Conservation (phyloP, 371 early-diverging fungal genomes). For the Vairimorpha apis region DNA sequence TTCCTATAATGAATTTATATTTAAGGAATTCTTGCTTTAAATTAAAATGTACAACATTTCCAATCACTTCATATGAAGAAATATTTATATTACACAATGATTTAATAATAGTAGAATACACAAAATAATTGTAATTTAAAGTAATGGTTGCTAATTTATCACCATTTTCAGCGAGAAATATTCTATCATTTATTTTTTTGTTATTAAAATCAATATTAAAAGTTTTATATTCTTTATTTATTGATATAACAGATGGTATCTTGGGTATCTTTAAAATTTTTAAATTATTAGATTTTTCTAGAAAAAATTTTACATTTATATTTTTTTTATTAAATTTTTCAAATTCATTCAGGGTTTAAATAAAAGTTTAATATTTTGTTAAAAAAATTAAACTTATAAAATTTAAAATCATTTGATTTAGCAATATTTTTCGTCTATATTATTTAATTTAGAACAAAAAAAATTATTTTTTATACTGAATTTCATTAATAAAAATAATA, state of each 20-base stretch:
- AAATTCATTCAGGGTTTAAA: constrained; percentile 3
- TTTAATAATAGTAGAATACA: constrained; percentile 48
- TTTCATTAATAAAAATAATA: too few species aligned
- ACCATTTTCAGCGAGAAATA: background rate
- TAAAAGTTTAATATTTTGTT: too few species aligned
- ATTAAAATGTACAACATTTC: constrained; percentile 62
- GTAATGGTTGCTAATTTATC: background rate
- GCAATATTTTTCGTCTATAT: too few species aligned
- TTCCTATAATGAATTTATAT: constrained; percentile 59
- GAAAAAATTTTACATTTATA: background rate
- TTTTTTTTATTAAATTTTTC: background rate
- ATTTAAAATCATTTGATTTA: too few species aligned
- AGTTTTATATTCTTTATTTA: background rate
- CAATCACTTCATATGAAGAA: constrained; percentile 59
- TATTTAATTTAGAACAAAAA: too few species aligned
- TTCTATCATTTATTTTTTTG: constrained; percentile 3
- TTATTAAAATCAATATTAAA: background rate
- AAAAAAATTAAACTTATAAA: too few species aligned
- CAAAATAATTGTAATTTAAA: constrained; percentile 38
- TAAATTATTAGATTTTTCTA: background rate
- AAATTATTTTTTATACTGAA: too few species aligned
- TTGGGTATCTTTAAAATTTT: background rate
- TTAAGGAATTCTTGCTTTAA: constrained; percentile 52
- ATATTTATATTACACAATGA: constrained; percentile 26
- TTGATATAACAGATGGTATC: background rate